phyloP scores from a whole-genome alignment of 805 yeast genomes.

The Candida awuae region DNA sequence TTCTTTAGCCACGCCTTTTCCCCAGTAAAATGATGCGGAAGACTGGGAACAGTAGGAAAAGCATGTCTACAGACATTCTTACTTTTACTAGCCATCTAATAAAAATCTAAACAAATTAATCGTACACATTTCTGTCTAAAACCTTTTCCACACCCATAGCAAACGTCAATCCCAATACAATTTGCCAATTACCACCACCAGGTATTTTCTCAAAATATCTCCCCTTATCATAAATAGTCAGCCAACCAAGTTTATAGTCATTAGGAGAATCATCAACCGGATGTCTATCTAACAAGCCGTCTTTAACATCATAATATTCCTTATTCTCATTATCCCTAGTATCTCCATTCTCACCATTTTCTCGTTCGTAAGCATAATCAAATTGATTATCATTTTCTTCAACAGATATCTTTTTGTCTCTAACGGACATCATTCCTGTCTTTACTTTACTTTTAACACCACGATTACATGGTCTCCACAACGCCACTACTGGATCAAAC shows the following conservation, averaged over 20 bases:
- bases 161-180: conserved; percentile 44
- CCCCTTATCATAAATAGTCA: conserved; percentile 48
- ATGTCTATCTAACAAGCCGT: conserved; percentile 41
- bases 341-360: conserved; percentile 12
- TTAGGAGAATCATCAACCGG: conserved; percentile 58
- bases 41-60: no score
- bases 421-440: neutral
- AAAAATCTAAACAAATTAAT: no score
- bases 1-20: no score
- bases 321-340: conserved; percentile 7
- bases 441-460: conserved; percentile 20
- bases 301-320: conserved; percentile 39
- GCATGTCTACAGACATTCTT: no score
- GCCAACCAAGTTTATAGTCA: conserved; percentile 56
- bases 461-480: conserved; percentile 28
- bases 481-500: conserved; percentile 22
- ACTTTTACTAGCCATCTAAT: no score
- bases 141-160: conserved; percentile 40
- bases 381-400: conserved; percentile 14
- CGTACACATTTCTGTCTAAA: conserved; percentile 21
- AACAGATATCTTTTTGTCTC: neutral
- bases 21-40: no score
- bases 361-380: conserved; percentile 14
- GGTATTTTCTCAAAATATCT: conserved; percentile 21
- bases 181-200: conserved; percentile 50